Evolutionary conservation across 345 rosid species (phyloP), one percentile per base, ranked within the genome.

Genomic region (Populus davidiana): DNA sequence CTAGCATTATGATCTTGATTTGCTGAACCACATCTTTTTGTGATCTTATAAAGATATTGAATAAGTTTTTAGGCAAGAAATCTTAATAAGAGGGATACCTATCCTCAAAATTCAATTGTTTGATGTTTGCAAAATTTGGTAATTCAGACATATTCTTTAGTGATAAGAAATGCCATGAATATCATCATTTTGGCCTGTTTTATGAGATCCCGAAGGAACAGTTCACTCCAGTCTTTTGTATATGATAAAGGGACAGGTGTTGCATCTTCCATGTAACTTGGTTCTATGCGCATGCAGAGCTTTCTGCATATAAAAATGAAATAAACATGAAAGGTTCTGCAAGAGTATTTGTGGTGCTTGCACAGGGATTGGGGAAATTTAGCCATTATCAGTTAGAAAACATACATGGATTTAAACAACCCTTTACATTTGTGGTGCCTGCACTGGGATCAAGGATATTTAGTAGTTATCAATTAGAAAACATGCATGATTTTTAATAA

Each of bases 311-410:
- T 16, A 41, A 49, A 38, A 2, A 50, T 75, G 21, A 20, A 70
- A 71, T 47, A 43, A 59, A 44, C 63, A 29, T 43, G n/a, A n/a
- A 13, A n/a, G 33, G 56, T 56, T 61, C 69, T 1, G 14, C 2
- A 27, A 18, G 43, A 56, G 10, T 50, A 56, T 68, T 18, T 18
- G 13, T 59, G 63, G 63, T 23, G 13, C 63, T n/a, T 59, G 63
- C 63, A n/a, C 23, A 49, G 70, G 74, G n/a, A 33, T 67, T 25
- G 5, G 59, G 70, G 69, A 36, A 25, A 43, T 79, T 70, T 66
- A 67, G 35, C 3, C 5, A 71, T 56, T 16, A 33, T 70, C 50
- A 79, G 52, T 50, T 10, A 4, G 21, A 54, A 65, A 65, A 21
- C 31, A 52, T 23, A 9, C 61, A 59, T 33, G 43, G 20, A 70